Base-by-base conservation (phyloP, 2,329 filamentous ascomycete genomes). In the Septoria linicola region DNA sequence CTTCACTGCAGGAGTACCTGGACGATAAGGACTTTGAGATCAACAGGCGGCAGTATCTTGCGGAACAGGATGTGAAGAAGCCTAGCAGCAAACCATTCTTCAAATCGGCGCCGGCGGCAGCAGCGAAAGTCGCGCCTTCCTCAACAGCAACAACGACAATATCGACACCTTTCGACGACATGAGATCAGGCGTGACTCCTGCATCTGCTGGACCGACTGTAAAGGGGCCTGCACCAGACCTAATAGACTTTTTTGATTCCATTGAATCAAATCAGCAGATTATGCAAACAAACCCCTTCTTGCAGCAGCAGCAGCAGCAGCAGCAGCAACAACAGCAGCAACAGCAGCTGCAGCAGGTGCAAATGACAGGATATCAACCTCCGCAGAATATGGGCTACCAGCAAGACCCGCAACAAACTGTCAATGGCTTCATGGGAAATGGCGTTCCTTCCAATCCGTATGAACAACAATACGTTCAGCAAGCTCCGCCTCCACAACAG, bases 11-110 rank as follows among this genome's bases (percentile, higher is more conserved):
- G 68, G 93, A 99, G 61, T 97, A 99, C 66, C 76, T 99, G 39
- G 85, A 91, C 57, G 93, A 99, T 64, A 84, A 89, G 2, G 93
- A 99, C 69, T 99, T 99, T 64, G 93, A 99, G 63, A 80, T 91
- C 49, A 93, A 97, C 63, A 81, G 93, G 55, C 80, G 90, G 61
- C 93, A 99, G 68, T 99, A 96, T 65, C 74, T 97, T 43, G 88
- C 89, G 1, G 89, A 95, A 66, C 86, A 92, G 66, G 87, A 92
- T 51, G 87, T 85, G 11, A 85, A 84, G 66, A 80, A 76, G 63
- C 41, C 46, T 8, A 71, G 67, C 8, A 72, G 66, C 53, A 75
- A 72, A 57, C 51, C 63, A 27, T 53, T 69, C 17, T 62, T 65
- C 40, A 69, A 72, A 48, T 53, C 67, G 35, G 51, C 65, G n/a